These are phyloP conservation scores for Flaveria bidentis DNA, from an alignment of 129 eudicot species.

Conservation along the genomic window DNA sequence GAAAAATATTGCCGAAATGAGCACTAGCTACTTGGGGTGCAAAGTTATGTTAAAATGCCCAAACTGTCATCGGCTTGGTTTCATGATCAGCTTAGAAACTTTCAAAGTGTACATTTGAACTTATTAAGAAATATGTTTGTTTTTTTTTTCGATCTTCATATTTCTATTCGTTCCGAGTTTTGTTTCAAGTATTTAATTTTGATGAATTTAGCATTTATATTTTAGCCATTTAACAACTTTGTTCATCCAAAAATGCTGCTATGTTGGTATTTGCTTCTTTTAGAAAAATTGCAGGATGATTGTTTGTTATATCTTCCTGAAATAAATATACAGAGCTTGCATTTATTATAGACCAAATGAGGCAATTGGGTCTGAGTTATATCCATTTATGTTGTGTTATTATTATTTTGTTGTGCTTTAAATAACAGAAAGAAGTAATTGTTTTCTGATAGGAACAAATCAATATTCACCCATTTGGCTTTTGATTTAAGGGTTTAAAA, in stretches of 20 bases:
- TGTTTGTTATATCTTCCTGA: not conserved
- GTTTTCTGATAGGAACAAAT: not conserved
- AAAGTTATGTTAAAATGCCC: no score
- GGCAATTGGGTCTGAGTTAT: not conserved
- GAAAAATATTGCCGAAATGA: no score
- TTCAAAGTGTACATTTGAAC: not conserved
- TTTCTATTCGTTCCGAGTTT: not conserved
- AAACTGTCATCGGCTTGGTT: no score
- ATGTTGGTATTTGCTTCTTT: no score
- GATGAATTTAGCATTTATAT: not conserved
- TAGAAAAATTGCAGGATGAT: not conserved
- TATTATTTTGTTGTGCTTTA: no score
- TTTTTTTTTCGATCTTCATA: no score
- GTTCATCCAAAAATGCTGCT: not conserved
- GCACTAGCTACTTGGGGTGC: no score
- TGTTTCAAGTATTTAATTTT: no score
- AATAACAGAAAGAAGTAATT: not conserved
- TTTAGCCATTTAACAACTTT: not conserved
- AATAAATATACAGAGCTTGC: not conserved
- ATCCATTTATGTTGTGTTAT: not conserved
- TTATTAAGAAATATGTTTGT: not conserved
- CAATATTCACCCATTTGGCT: not conserved
- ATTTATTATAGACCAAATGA: not conserved
- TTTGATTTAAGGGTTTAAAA: not conserved
- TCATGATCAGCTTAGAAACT: not conserved